Percentiles rank a stretch among this genome's conserved stretches.
phyloP scores from a whole-genome alignment of 2,329 filamentous ascomycete species.

The Epicoccum sorghinum region DNA sequence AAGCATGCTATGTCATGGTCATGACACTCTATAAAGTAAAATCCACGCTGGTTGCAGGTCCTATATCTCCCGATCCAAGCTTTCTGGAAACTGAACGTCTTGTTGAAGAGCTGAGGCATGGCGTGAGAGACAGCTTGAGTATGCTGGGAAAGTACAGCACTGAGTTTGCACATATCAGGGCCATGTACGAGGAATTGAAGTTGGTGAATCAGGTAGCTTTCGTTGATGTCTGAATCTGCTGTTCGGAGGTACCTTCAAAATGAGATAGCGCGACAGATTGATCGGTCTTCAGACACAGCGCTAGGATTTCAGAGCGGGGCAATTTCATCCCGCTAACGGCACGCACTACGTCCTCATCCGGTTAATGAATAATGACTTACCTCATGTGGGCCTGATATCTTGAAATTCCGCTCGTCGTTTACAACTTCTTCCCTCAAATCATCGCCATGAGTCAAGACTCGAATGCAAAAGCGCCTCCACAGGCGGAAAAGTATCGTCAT shows the following conservation, averaged over 20 bases:
- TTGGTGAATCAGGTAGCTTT: constrained; percentile 10
- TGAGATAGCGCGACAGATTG: neutral
- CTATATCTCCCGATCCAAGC: neutral
- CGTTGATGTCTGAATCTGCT: neutral
- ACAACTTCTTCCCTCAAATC: neutral
- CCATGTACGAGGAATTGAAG: constrained; percentile 10
- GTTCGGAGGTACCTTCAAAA: neutral
- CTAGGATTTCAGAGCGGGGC: neutral
- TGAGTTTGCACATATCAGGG: constrained; percentile 3
- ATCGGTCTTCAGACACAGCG: neutral
- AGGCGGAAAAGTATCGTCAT: neutral
- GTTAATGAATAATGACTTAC: constrained; percentile 1
- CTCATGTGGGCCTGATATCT: constrained; percentile 2
- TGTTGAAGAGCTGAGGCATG: constrained; percentile 10
- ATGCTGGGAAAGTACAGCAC: constrained; percentile 5
- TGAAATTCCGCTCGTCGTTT: neutral
- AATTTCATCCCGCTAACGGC: neutral
- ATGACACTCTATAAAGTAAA: constrained; percentile 13
- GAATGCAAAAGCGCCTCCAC: neutral
- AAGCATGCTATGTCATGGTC: constrained; percentile 14
- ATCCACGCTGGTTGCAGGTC: neutral
- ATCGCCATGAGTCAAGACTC: neutral
- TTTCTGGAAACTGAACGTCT: constrained; percentile 9
- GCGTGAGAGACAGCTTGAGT: constrained; percentile 6
- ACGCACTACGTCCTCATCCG: neutral